Base-by-base conservation (phyloP, 305 asterid species). In the Withania somnifera region DNA sequence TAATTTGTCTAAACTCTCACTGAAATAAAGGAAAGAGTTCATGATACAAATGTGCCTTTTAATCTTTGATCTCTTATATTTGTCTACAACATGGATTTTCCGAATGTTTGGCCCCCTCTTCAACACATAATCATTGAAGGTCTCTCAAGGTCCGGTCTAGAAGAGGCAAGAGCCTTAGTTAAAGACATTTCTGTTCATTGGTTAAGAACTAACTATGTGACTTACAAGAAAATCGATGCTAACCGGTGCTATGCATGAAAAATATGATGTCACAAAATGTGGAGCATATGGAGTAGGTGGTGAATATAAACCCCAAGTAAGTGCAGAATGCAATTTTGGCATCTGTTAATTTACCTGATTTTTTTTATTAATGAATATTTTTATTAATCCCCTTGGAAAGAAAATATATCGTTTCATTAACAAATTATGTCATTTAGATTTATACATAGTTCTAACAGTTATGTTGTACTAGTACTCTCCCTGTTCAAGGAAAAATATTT, bases 61-160 rank as follows among this genome's bases (percentile, higher is more conserved):
- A 24, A 38, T 78, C 73, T 24, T 61, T 79, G 42, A 57, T 53
- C 24, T 56, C 60, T 83, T 45, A 61, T 32, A 51, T 50, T 54
- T 50, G 15, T 68, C 34, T 75, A 22, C 51, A 56, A 79, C 87
- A 95, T 97, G 99, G 99, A 96, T 80, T 93, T 86, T 83, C 99
- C 99, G 3, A 96, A 96, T 80, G 98, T 98, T 36, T 96, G 99
- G 98, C 95, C 98, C 0, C 99, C 99, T 0, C 87, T 94, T 61
- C 98, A 96, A 68, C 98, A 96, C 94, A 87, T 96, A 91, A 96
- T 93, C 11, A 93, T 87, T 8, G 98, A 96, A 86, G 99, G 98
- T 64, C 92, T 94, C 11, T 86, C 76, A 17, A 89, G 57, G 79
- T 92, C 93, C 0, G 89, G 91, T 42, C 89, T 91, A 6, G 81